A percentile compares a stretch with the other conserved stretches of the same genome.
Conservation (phyloP, 257 asterid genomes). For the Solanum pimpinellifolium region DNA sequence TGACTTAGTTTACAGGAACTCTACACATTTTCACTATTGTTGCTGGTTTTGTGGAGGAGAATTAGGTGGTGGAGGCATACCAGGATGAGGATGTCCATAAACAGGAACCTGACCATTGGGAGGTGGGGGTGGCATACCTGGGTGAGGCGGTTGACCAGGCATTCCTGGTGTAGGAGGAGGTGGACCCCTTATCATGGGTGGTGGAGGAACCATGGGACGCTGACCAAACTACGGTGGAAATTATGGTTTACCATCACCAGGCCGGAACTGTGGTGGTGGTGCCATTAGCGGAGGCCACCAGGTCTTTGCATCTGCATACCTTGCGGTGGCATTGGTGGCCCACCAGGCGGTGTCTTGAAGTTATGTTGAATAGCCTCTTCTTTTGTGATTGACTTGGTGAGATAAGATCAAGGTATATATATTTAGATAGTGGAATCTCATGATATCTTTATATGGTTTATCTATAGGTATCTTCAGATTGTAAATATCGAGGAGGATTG, state of each 20-base stretch:
- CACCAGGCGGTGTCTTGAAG: constrained; percentile 35
- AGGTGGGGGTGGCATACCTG: constrained; percentile 9
- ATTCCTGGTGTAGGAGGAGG: constrained; percentile 82
- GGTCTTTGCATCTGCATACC: constrained; percentile 35
- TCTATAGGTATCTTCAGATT: no score
- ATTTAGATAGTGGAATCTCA: no score
- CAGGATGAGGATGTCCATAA: constrained; percentile 80
- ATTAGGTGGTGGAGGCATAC: constrained; percentile 85
- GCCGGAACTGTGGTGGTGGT: constrained; percentile 28
- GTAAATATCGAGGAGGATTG: no score
- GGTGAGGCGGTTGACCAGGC: constrained; percentile 65
- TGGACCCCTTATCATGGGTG: constrained; percentile 79
- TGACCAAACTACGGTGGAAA: constrained; percentile 68
- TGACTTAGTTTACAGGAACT: neutral
- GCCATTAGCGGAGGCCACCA: constrained; percentile 47
- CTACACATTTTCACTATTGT: neutral
- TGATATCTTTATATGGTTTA: no score
- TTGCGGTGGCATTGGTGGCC: constrained; percentile 51
- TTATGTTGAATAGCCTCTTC: no score
- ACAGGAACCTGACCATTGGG: constrained; percentile 36
- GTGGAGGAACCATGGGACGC: constrained; percentile 71
- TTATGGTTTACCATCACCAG: constrained; percentile 14
- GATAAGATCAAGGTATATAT: no score
- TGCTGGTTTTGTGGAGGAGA: constrained; percentile 36
- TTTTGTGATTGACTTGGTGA: no score